Conservation (phyloP, 176 grass and related monocot species). For the Carex scoparia region DNA sequence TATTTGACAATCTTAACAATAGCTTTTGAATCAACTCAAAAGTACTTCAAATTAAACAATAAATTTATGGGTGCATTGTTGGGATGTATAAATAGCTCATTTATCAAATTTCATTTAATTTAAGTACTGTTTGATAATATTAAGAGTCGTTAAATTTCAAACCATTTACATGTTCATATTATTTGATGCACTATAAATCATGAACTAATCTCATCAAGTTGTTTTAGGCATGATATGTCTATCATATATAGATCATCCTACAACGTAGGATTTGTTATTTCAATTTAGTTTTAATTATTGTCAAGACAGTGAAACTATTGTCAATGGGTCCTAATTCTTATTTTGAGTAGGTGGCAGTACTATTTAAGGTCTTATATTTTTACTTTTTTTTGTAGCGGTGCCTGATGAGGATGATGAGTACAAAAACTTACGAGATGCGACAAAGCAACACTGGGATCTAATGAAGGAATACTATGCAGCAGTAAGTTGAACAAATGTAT, state of each 20-base stretch:
- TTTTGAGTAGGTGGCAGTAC: background rate
- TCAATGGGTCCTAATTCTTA: background rate
- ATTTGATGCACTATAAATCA: background rate
- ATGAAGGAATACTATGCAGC: slow-evolving; percentile 93
- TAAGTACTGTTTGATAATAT: background rate
- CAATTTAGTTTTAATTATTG: background rate
- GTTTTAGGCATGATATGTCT: background rate
- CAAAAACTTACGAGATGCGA: slow-evolving; percentile 51
- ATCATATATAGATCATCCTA: background rate
- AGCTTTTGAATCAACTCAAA: background rate
- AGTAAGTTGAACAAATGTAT: slow-evolving; percentile 30
- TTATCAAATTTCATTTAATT: background rate
- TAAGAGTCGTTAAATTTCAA: background rate
- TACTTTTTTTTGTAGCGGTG: slow-evolving; percentile 22
- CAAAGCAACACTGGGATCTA: slow-evolving; percentile 74
- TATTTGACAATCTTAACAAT: background rate
- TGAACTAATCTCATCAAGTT: background rate
- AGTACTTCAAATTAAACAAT: background rate
- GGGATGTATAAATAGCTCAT: background rate
- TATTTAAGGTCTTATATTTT: background rate
- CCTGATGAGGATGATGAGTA: slow-evolving; percentile 64
- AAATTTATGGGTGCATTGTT: background rate
- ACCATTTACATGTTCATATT: background rate
- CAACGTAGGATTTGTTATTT: background rate
- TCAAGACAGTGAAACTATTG: background rate